Conservation (phyloP, 2,329 filamentous ascomycete species). For the Venturia pyrina region DNA sequence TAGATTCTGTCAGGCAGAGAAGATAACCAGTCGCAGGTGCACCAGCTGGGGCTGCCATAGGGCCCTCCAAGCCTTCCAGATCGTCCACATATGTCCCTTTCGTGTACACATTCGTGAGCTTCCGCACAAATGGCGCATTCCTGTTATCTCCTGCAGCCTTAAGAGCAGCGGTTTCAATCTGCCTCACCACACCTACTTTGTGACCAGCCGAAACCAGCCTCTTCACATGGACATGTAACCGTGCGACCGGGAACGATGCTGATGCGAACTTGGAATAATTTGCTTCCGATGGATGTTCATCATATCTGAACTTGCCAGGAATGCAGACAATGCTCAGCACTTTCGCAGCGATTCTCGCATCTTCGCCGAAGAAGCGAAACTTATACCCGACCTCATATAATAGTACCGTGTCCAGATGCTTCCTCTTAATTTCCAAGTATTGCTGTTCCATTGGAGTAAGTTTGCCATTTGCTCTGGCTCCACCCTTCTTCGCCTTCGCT, state of each 20-base stretch:
- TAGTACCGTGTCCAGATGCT: constrained; percentile 79
- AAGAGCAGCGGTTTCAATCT: constrained; percentile 87
- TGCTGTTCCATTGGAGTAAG: constrained; percentile 92
- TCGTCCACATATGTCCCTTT: constrained; percentile 98
- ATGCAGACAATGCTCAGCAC: constrained; percentile 94
- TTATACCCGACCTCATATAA: constrained; percentile 97
- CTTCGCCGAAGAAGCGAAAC: constrained; percentile 93
- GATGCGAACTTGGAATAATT: constrained; percentile 89
- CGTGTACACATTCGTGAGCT: constrained; percentile 93
- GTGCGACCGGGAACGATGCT: constrained; percentile 87
- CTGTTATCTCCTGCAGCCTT: constrained; percentile 94
- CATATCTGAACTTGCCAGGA: constrained; percentile 86
- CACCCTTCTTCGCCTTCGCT: constrained; percentile 37
- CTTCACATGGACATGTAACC: constrained; percentile 88
- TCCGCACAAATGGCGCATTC: constrained; percentile 82
- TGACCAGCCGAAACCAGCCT: constrained; percentile 83
- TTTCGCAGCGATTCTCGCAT: constrained; percentile 80
- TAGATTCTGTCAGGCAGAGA: constrained; percentile 80
- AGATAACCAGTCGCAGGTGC: constrained; percentile 70
- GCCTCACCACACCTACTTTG: constrained; percentile 91
- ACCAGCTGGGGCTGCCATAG: constrained; percentile 42
- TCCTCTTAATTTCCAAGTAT: constrained; percentile 85
- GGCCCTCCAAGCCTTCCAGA: constrained; percentile 61
- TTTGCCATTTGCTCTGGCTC: constrained; percentile 63
- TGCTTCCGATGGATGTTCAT: constrained; percentile 88